Conservation (phyloP, 192 early-diverging fungal genomes). For the Funneliformis mosseae region DNA sequence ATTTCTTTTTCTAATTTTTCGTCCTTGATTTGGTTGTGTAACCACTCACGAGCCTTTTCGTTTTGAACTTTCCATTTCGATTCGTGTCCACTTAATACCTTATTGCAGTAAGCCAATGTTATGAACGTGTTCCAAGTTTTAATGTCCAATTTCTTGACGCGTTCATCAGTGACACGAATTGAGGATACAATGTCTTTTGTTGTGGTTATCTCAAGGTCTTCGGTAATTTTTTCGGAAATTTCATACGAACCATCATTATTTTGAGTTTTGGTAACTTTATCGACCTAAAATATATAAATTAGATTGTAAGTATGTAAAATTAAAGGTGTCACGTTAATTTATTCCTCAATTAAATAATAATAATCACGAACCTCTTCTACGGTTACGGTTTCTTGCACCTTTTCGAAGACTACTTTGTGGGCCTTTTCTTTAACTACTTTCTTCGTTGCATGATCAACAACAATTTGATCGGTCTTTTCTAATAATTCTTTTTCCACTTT, state of each 20-base stretch:
- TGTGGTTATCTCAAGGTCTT: no score
- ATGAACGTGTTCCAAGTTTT: not conserved
- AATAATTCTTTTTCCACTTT: not conserved
- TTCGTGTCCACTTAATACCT: not conserved
- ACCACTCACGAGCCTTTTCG: not conserved
- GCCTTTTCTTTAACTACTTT: not conserved
- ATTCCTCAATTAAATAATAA: no score
- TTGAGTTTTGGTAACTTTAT: no score
- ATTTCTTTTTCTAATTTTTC: not conserved
- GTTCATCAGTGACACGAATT: not conserved
- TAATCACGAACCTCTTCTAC: not conserved
- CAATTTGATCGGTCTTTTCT: not conserved
- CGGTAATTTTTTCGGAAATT: no score
- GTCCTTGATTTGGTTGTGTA: not conserved
- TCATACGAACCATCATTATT: no score
- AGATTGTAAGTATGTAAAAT: no score
- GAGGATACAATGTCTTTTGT: no score
- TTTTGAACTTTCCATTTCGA: not conserved
- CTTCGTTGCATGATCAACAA: not conserved
- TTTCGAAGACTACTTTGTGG: not conserved
- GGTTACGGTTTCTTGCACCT: not conserved
- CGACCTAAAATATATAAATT: no score
- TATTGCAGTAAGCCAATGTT: not conserved
- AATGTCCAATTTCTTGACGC: not conserved
- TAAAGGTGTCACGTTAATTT: no score